Evolutionary conservation across 176 grass and related monocot species (phyloP).

Genomic region (Tillandsia leiboldiana): DNA sequence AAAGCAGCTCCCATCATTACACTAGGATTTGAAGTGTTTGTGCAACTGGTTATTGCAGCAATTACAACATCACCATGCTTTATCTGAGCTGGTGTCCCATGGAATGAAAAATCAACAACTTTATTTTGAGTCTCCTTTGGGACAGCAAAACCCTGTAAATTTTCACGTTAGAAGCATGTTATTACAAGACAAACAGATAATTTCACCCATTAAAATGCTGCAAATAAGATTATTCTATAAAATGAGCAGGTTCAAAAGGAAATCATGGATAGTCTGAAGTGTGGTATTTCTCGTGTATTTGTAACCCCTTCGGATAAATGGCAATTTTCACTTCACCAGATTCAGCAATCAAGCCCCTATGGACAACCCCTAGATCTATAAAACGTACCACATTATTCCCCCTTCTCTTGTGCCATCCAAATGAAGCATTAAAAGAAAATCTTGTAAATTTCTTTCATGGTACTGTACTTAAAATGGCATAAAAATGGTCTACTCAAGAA

Average conservation of each 20-base stretch:
- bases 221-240: background rate
- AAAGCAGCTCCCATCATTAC: constrained; percentile 96
- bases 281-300: too few relatives aligned
- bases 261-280: background rate
- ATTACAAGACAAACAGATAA: background rate
- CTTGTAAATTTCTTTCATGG: too few relatives aligned
- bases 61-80: constrained; percentile 99
- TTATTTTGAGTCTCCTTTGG: constrained; percentile 88
- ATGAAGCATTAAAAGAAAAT: too few relatives aligned
- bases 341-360: too few relatives aligned
- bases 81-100: constrained; percentile 62
- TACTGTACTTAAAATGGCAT: too few relatives aligned
- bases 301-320: too few relatives aligned
- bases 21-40: constrained; percentile 98
- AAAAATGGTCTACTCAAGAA: too few relatives aligned
- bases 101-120: constrained; percentile 82
- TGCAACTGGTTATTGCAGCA: constrained; percentile 97
- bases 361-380: too few relatives aligned
- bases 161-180: background rate
- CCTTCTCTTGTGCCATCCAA: too few relatives aligned
- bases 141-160: constrained; percentile 88
- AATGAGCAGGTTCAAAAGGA: background rate
- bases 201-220: background rate
- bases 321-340: too few relatives aligned
- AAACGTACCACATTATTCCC: too few relatives aligned